Base-by-base conservation (phyloP, 257 asterid species). In the Ocimum tenuiflorum region DNA sequence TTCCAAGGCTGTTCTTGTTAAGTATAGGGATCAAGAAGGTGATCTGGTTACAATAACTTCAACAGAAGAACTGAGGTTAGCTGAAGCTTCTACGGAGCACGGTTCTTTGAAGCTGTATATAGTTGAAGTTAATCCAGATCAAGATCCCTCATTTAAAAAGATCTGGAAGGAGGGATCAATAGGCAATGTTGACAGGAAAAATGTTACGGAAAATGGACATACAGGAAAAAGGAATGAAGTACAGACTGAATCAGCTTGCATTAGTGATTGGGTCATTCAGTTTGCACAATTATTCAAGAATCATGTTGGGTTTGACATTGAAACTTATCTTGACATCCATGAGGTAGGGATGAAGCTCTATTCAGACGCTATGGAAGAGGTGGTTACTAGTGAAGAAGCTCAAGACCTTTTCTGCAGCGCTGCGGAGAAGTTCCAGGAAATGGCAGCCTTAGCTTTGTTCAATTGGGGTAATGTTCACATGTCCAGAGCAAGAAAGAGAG, bases 401-500 rank as follows among this genome's bases (percentile, higher is more conserved):
- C 95, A 90, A 74, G 88, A 68, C 19, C 77, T 81, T 50, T 87
- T 90, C 66, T 20, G 36, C 56, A 45, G 66, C 35, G 94, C 97
- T 10, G 86, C 83, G 18, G 96, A 87, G 43, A 90, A 82, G 54
- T 90, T 90, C 66, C 86, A 84, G 73, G 97, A 87, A 69, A 86
- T 90, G 92, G 83, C 88, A 27, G 95, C 95, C 69, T 79, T 87
- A 65, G 95, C 96, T 45, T 69, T 90, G 88, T 90, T 90, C 83
- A 87, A 90, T 52, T 87, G 92, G 81, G 96, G 95, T 8, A 90
- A 85, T 55, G 96, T 90, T 66, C 87, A 87, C 71, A 82, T 86
- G 86, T 82, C 96, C 20, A 76, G 83, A 70, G 97, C 97, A 23
- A 81, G 88, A 65, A 90, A 87, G 72, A 73, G 67, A 83, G 81